Conservation (phyloP, 225 moss, liverwort and hornwort species). For the Polytrichum formosum region DNA sequence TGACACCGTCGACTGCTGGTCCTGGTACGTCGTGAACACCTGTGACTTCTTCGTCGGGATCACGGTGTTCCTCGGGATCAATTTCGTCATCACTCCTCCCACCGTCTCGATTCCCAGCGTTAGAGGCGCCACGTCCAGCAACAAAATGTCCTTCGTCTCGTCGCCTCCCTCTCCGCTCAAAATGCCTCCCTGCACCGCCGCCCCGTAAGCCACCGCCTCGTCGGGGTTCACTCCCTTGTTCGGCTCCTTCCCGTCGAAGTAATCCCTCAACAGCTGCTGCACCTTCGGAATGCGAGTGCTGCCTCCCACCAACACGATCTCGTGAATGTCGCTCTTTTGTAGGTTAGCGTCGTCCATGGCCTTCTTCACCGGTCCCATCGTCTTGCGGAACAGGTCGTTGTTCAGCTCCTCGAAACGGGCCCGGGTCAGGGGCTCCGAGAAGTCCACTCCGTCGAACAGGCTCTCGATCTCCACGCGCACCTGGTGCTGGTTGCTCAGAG, state of each 20-base stretch:
- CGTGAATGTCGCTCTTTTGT: constrained; percentile 51
- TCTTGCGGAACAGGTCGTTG: constrained; percentile 61
- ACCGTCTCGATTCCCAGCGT: constrained; percentile 54
- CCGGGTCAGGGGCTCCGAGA: constrained; percentile 51
- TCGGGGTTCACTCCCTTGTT: constrained; percentile 62
- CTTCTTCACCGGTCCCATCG: constrained; percentile 66
- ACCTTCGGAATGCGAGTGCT: constrained; percentile 68
- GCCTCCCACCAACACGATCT: constrained; percentile 55
- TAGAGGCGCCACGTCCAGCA: constrained; percentile 55
- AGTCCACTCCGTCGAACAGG: constrained; percentile 52
- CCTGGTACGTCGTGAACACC: constrained; percentile 64
- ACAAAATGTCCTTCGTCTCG: constrained; percentile 49
- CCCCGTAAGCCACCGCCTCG: constrained; percentile 56
- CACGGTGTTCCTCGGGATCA: constrained; percentile 50
- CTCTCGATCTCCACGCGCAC: constrained; percentile 53
- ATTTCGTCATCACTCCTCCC: constrained; percentile 57
- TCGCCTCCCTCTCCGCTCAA: constrained; percentile 62
- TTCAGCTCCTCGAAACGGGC: constrained; percentile 63
- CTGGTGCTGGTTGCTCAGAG: constrained; percentile 63
- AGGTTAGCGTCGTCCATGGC: constrained; percentile 53
- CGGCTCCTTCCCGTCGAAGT: constrained; percentile 58
- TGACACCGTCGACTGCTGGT: constrained; percentile 58
- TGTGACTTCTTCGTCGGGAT: constrained; percentile 62
- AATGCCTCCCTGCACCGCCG: constrained; percentile 57
- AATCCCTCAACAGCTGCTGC: constrained; percentile 53